Evolutionary conservation across 2,329 filamentous ascomycete genomes (phyloP).

Genomic region (Amphichorda felina): DNA sequence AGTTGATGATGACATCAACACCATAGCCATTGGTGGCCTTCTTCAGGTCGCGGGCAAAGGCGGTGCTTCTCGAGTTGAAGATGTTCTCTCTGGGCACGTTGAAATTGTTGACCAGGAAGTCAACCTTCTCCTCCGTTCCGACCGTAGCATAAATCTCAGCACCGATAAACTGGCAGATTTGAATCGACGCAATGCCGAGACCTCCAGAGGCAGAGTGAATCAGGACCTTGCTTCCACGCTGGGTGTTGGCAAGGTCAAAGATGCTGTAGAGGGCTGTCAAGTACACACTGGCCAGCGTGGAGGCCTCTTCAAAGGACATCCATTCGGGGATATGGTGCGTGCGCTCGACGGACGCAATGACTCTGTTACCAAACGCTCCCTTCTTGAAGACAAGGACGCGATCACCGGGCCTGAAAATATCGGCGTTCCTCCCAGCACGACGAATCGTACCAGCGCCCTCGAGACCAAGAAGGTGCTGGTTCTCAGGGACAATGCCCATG

Average conservation of each 20-base stretch:
- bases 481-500: no score
- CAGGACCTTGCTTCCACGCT: slow-evolving; percentile 17
- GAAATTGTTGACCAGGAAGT: slow-evolving; percentile 13
- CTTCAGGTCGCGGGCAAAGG: slow-evolving; percentile 12
- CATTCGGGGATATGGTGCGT: slow-evolving; percentile 1
- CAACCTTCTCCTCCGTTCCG: slow-evolving; percentile 15
- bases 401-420: no score
- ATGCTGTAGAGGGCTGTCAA: slow-evolving; percentile 7
- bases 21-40: slow-evolving; percentile 12
- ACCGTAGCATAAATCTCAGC: slow-evolving; percentile 21
- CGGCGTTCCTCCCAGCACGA: no score
- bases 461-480: no score
- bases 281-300: slow-evolving; percentile 5
- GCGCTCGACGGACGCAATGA: background rate
- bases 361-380: no score
- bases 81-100: slow-evolving; percentile 9
- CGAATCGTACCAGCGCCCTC: no score
- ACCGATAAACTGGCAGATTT: slow-evolving; percentile 11
- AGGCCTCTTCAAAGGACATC: slow-evolving; percentile 12
- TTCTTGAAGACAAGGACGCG: no score
- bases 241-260: slow-evolving; percentile 10
- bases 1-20: slow-evolving; percentile 20
- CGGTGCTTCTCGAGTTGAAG: slow-evolving; percentile 12
- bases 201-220: slow-evolving; percentile 19
- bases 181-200: slow-evolving; percentile 17